Conservation (phyloP, 495 filamentous ascomycete species). For the Daldinia concentrica region DNA sequence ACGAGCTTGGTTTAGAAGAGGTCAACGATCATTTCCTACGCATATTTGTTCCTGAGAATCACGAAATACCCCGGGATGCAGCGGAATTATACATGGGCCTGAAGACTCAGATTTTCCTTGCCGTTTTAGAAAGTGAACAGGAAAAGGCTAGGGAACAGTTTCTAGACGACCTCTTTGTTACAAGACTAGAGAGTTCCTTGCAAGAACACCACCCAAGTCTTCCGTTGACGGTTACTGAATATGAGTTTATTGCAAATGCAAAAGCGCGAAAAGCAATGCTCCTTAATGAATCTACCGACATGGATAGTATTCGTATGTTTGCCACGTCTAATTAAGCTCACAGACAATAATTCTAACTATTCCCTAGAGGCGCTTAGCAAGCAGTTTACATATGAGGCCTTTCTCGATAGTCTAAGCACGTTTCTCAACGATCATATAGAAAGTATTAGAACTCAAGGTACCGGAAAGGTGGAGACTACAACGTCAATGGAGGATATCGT, state of each 20-base stretch:
- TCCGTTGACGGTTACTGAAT: conserved; percentile 73
- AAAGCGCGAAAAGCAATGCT: conserved; percentile 73
- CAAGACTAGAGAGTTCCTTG: conserved; percentile 70
- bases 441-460: conserved; percentile 63
- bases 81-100: conserved; percentile 80
- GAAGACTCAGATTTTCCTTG: conserved; percentile 86
- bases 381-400: conserved; percentile 83
- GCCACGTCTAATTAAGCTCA: not conserved
- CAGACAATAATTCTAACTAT: conserved; percentile 41
- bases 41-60: conserved; percentile 81
- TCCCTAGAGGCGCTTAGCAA: conserved; percentile 66
- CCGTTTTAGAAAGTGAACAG: conserved; percentile 66
- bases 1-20: conserved; percentile 83
- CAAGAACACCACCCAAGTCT: conserved; percentile 71
- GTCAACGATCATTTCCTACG: conserved; percentile 85
- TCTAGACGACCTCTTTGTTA: conserved; percentile 77
- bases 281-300: conserved; percentile 67
- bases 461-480: conserved; percentile 53
- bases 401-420: conserved; percentile 74
- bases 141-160: conserved; percentile 72
- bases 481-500: conserved; percentile 47
- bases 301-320: conserved; percentile 63
- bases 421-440: conserved; percentile 82
- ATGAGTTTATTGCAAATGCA: conserved; percentile 74
- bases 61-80: conserved; percentile 74